Base-by-base conservation (phyloP, 106 monocot genomes). In the Agapanthus africanus region DNA sequence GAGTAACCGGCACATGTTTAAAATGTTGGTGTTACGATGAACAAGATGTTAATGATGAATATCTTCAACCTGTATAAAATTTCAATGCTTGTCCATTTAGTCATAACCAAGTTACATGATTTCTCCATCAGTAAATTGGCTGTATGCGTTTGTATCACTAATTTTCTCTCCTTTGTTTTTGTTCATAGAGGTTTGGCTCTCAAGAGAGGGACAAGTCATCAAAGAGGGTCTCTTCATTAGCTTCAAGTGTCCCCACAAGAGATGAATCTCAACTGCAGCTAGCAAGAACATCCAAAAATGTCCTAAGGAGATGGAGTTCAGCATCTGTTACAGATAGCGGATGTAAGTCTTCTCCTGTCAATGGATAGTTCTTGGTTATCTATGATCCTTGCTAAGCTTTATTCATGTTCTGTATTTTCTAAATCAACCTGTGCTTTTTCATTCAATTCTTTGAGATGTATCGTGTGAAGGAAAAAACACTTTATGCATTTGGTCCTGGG, bases 221-320 rank as follows among this genome's bases (percentile, higher is more conserved):
- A 52, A 99, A 81, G 67, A 81, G 72, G 37, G 70, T 81, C 52
- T 73, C 80, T 65, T 69, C 72, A 66, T 62, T 88, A 65, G 74
- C 77, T 65, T 76, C 84, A 18, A 63, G 76, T 62, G 34, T 77
- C 51, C 63, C 69, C 25, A 34, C 76, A 25, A 42, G 83, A 66
- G 99, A 93, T 59, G 99, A 90, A 38, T 87, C 90, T 72, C 82
- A 85, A 54, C 26, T 92, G 63, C 89, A 89, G 72, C 65, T 93
- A 68, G 75, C 87, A 66, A 85, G 79, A 76, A 42, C 80, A 74
- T 73, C 99, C 25, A 87, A 77, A 75, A 83, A 76, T 70, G 54
- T 36, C 40, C 46, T 79, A 23, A 73, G 79, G 33, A 76, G 76
- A 46, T 87, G 85, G 82, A 81, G 79, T 76, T 27, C 81, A 65